Conservation (phyloP, 805 yeast genomes). For the Blastobotrys terrestris region DNA sequence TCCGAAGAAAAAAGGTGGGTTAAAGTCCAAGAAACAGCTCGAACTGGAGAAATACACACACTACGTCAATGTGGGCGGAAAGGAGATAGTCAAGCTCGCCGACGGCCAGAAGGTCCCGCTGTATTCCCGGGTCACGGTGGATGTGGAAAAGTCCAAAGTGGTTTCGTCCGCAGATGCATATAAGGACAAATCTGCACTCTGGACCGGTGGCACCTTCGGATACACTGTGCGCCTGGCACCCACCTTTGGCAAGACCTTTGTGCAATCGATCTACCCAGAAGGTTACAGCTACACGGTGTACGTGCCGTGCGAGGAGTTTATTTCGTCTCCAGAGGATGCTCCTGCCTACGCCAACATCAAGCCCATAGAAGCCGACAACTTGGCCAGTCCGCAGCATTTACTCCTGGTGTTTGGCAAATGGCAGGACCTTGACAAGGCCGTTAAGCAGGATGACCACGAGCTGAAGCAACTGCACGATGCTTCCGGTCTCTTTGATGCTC, state of each 20-base stretch:
- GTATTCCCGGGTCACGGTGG: conserved; percentile 77
- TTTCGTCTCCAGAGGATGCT: conserved; percentile 15
- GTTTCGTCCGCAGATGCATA: conserved; percentile 71
- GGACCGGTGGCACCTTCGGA: conserved; percentile 36
- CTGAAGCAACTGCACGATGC: conserved; percentile 51
- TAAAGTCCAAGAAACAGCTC: conserved; percentile 44
- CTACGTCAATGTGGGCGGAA: conserved; percentile 70
- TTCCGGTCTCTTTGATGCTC: conserved; percentile 64
- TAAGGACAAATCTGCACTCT: conserved; percentile 16
- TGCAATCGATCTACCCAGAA: conserved; percentile 55
- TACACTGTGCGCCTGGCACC: conserved; percentile 67
- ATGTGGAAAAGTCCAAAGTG: conserved; percentile 50
- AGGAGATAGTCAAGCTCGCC: conserved; percentile 49
- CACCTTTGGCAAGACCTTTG: conserved; percentile 56
- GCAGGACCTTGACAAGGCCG: conserved; percentile 49
- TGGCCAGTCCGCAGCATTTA: conserved; percentile 26
- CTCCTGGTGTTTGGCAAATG: conserved; percentile 61
- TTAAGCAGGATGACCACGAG: conserved; percentile 42
- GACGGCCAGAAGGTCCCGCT: conserved; percentile 57
- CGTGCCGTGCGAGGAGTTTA: conserved; percentile 61
- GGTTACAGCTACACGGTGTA: conserved; percentile 69
- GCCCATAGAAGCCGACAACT: conserved; percentile 21
- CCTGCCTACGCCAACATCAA: conserved; percentile 16
- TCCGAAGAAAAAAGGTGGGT: conserved; percentile 29
- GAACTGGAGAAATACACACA: conserved; percentile 53